phyloP scores from a whole-genome alignment of 805 yeast species.

The Ogataea populi-albae region DNA sequence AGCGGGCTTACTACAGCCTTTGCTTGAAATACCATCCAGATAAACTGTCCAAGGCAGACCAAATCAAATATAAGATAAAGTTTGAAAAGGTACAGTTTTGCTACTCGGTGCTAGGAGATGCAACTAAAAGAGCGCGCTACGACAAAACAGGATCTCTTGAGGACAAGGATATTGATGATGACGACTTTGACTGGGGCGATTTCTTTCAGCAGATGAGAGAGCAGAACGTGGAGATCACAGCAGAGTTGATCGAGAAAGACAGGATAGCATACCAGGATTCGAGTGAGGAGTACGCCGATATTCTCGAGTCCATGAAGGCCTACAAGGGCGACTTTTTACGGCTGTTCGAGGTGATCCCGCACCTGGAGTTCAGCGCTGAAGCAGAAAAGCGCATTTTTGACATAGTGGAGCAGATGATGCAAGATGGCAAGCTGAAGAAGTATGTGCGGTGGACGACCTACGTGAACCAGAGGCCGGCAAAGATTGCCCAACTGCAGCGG shows the following conservation, averaged over 20 bases:
- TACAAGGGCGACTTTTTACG: conserved; percentile 60
- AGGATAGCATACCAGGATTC: conserved; percentile 58
- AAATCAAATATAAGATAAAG: conserved; percentile 31
- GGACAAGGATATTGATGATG: conserved; percentile 34
- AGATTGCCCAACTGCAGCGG: conserved; percentile 47
- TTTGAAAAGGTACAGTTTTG: conserved; percentile 77
- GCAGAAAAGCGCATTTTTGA: conserved; percentile 62
- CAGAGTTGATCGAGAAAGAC: conserved; percentile 71
- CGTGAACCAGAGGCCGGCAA: conserved; percentile 44
- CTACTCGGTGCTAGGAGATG: conserved; percentile 64
- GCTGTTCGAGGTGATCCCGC: conserved; percentile 75
- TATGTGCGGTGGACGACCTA: conserved; percentile 39
- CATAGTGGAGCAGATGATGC: conserved; percentile 46
- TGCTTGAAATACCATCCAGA: conserved; percentile 74
- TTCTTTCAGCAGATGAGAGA: conserved; percentile 47
- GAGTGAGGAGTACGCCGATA: conserved; percentile 58
- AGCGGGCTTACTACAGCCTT: conserved; percentile 61
- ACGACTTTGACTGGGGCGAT: conserved; percentile 55
- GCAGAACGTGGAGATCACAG: conserved; percentile 43
- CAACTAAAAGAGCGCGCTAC: conserved; percentile 49
- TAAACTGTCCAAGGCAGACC: conserved; percentile 40
- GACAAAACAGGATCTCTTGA: conserved; percentile 69
- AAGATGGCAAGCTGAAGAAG: conserved; percentile 33
- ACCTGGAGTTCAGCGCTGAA: conserved; percentile 55
- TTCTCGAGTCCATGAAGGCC: conserved; percentile 54